A percentile compares a stretch with the other conserved stretches of the same genome.
These are phyloP conservation scores for Berberis vulgaris DNA, from an alignment of 164 flowering plant genomes.

Conservation along the genomic window DNA sequence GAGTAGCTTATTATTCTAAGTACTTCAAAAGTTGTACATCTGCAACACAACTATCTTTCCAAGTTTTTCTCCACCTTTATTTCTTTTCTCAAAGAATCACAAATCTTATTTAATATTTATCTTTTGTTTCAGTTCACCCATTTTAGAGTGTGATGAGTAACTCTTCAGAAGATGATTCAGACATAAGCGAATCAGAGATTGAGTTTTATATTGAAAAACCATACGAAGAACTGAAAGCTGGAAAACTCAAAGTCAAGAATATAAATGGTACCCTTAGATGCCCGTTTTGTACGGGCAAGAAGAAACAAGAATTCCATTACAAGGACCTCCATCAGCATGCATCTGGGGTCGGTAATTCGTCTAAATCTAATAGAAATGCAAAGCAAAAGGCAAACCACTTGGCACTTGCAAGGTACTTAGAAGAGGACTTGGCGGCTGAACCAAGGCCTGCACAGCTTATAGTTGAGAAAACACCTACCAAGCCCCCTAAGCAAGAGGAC, in stretches of 20 bases:
- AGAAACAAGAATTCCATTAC: constrained; percentile 71
- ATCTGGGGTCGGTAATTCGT: constrained; percentile 62
- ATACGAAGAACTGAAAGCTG: constrained; percentile 38
- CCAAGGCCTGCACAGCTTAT: constrained; percentile 16
- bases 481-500: constrained; percentile 27
- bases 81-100: too few species aligned
- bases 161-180: constrained; percentile 65
- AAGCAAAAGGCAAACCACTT: constrained; percentile 71
- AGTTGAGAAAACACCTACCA: constrained; percentile 19
- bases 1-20: too few species aligned
- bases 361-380: constrained; percentile 45
- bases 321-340: constrained; percentile 85
- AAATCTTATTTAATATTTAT: too few species aligned
- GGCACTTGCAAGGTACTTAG: constrained; percentile 63
- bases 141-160: not conserved
- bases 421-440: constrained; percentile 32
- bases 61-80: too few species aligned
- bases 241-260: constrained; percentile 36
- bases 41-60: too few species aligned
- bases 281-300: constrained; percentile 85
- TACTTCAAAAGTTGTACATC: too few species aligned
- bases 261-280: constrained; percentile 51
- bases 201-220: constrained; percentile 42
- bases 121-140: too few species aligned
- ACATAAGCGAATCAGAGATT: constrained; percentile 85